Evolutionary conservation across 768 basidiomycete species (phyloP), one percentile per base, ranked within the genome.

Genomic region (Multifurca ochricompacta): DNA sequence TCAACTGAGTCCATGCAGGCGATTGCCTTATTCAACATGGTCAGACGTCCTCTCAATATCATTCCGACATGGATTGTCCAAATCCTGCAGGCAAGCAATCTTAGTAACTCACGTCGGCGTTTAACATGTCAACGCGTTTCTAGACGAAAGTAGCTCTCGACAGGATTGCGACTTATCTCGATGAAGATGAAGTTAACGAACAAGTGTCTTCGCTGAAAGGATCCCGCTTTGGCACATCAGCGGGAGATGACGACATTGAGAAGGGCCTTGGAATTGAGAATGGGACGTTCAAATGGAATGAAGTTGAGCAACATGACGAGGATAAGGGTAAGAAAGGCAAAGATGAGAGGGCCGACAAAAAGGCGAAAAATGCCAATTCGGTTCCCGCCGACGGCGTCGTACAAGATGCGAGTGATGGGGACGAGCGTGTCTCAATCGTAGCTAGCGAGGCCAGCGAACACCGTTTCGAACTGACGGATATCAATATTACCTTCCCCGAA

Each of bases 11-110:
- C 3, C 1, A 11, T 18, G 2, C 46, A 85, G 79, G 74, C 91
- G 0, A 86, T 96, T 32, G 79, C 90, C 0, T 67, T 95, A 39
- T 95, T 95, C 68, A 75, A 75, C 42, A 92, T 96, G 92, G 75
- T 96, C 62, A 77, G 85, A 30, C 66, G 73, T 18, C 91, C 91
- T 0, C 70, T 93, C 42, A 88, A 88, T 61, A 77, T 87, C 27
- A 82, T 95, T 44, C 91, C 91, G 0, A 72, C 79, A 7, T 91
- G 81, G 76, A 79, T 87, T 42, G 85, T 93, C 7, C 81, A 87
- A 44, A 72, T 92, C 21, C 74, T 92, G 3, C 85, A 87, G 65
- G 73, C 67, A 48, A 51, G 57, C 6, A 23, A 39, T 31, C 18
- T 28, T 14, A n/a, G 19, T 19, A 6, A 8, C 44, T 11, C 34